Conservation (phyloP, 345 rosid genomes). For the Sisymbrium altissimum region DNA sequence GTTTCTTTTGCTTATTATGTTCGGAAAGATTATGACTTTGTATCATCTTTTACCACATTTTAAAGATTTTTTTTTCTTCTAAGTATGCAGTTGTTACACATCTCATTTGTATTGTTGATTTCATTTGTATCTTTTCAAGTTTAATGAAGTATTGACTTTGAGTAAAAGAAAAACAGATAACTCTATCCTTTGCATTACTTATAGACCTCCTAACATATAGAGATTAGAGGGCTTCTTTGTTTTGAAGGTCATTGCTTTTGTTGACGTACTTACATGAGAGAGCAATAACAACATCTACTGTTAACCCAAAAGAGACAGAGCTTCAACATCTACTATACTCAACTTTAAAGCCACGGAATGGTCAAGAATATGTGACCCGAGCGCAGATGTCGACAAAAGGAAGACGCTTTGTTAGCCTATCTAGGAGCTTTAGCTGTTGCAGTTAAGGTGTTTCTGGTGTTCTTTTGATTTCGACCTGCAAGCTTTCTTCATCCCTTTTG, state of each 20-base stretch:
- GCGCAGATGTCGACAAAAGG: neutral
- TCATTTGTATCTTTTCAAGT: conserved; percentile 6
- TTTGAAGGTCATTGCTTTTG: conserved; percentile 5
- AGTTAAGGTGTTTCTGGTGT: conserved; percentile 7
- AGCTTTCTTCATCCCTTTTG: conserved; percentile 66
- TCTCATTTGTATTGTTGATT: conserved; percentile 18
- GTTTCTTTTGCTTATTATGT: conserved; percentile 24
- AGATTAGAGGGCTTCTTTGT: conserved; percentile 8
- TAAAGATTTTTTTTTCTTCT: neutral
- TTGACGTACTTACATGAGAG: conserved; percentile 14
- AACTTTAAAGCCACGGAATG: neutral
- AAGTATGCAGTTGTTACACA: conserved; percentile 4
- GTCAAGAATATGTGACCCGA: neutral
- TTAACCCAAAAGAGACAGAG: conserved; percentile 10
- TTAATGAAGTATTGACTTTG: neutral
- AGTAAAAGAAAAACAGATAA: neutral
- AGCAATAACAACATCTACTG: conserved; percentile 4
- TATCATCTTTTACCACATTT: neutral
- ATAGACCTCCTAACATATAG: neutral
- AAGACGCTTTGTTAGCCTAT: neutral
- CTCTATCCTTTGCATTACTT: neutral
- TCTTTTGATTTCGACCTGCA: conserved; percentile 43
- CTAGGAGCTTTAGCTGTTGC: conserved; percentile 32
- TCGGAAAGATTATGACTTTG: neutral
- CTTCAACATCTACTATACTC: neutral